A percentile compares a stretch with the other conserved stretches of the same genome.
phyloP scores from a whole-genome alignment of 2,329 filamentous ascomycete genomes.

The Hymenoscyphus scutula region DNA sequence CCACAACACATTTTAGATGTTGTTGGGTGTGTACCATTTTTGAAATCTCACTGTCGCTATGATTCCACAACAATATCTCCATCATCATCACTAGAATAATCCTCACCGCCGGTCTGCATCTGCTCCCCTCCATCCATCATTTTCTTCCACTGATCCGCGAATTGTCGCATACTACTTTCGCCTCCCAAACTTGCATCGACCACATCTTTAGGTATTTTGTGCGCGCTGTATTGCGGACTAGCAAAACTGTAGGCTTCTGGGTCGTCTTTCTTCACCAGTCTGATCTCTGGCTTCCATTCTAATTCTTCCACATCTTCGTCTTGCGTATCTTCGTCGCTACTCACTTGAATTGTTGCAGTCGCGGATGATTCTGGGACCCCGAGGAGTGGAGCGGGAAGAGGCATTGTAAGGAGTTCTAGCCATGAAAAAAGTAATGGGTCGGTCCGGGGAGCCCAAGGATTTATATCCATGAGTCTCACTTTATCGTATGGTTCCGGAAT shows the following conservation, averaged over 20 bases:
- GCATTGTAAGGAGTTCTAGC: constrained; percentile 76
- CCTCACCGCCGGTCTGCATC: constrained; percentile 39
- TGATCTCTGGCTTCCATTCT: constrained; percentile 69
- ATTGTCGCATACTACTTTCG: constrained; percentile 76
- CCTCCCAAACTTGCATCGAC: constrained; percentile 69
- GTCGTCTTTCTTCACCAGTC: constrained; percentile 79
- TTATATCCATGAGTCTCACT: constrained; percentile 84
- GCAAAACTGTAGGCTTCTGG: constrained; percentile 85
- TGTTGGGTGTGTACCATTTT: background rate
- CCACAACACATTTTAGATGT: background rate
- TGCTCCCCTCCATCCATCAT: constrained; percentile 45
- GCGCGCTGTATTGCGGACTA: constrained; percentile 85
- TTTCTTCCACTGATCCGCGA: constrained; percentile 72
- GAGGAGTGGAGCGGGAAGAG: constrained; percentile 57
- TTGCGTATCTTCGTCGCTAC: constrained; percentile 43
- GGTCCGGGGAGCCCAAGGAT: constrained; percentile 87
- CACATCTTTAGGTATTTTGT: constrained; percentile 92
- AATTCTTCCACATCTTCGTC: constrained; percentile 47
- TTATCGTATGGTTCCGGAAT: constrained; percentile 62
- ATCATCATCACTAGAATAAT: constrained; percentile 35
- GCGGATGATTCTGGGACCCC: constrained; percentile 43
- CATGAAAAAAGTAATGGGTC: constrained; percentile 88
- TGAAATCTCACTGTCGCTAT: background rate
- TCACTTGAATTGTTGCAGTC: constrained; percentile 34
- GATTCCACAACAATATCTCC: constrained; percentile 6